Base-by-base conservation (phyloP, 2,329 filamentous ascomycete species). In the Fusarium tupiense region DNA sequence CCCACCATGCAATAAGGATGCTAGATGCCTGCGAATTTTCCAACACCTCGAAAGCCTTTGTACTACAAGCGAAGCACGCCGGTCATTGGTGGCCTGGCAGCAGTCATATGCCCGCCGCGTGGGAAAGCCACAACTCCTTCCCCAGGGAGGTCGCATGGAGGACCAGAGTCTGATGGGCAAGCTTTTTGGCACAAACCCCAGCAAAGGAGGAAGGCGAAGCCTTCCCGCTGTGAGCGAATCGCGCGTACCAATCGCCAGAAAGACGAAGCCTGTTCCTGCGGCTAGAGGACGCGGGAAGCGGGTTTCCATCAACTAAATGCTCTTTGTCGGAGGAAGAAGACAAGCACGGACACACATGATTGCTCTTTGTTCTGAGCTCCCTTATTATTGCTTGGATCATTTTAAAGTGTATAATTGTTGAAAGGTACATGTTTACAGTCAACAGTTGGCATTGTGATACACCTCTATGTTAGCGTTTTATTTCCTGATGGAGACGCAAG, bases 1-100 rank as follows among this genome's bases (percentile, higher is more conserved):
- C 17, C 43, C 67, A 53, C 13, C 63, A 50, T 46, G 64, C 44
- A 49, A 63, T 44, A 85, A 89, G 13, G 84, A 88, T n/a, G 78
- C 80, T 40, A 82, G 84, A 35, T 81, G 78, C 52, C 81, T 80
- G 16, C 85, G 85, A 37, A 82, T 88, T 1, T 88, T 91, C 60
- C 54, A 74, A 5, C 81, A 86, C 38, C 83, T 91, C 1, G 84
- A 87, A 46, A 76, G 80, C 1, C 78, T 86, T 20, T 91, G 89
- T 67, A 76, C 78, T 14, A 89, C 86, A 0, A 75, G 75, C 5
- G 86, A 87, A 56, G 88, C 89, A 2, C 83, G 81, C n/a, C 75
- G 80, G 10, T 84, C 88, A 38, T 79, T 91, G 6, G 81, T 81
- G 37, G 73, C 79, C 8, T 91, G 87, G 85, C 88, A 88, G 77